These are phyloP conservation scores for Lachancea fermentati DNA, from an alignment of 805 yeast species.

Conservation along the genomic window DNA sequence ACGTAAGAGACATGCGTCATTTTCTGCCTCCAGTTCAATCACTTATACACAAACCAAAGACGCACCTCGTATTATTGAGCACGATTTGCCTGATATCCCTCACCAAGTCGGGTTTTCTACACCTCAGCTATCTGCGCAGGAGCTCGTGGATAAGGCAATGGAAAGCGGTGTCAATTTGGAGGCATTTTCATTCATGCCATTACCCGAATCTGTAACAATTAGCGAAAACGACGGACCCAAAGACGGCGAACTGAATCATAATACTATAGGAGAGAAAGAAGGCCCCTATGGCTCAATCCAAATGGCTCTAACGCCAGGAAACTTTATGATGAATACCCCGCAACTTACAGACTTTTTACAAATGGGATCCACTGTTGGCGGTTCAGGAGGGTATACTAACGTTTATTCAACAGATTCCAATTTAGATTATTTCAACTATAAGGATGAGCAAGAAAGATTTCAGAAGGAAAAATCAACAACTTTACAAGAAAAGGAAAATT, in stretches of 20 bases:
- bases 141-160: conserved; percentile 32
- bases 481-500: neutral
- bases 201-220: conserved; percentile 18
- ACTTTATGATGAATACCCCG: conserved; percentile 30
- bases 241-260: neutral
- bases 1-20: conserved; percentile 39
- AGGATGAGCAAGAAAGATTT: conserved; percentile 5
- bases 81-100: conserved; percentile 36
- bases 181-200: conserved; percentile 20
- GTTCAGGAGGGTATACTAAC: conserved; percentile 33
- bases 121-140: conserved; percentile 60
- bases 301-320: conserved; percentile 23
- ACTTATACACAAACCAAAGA: conserved; percentile 27
- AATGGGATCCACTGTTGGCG: conserved; percentile 38
- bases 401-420: conserved; percentile 23
- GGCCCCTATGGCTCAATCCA: conserved; percentile 2
- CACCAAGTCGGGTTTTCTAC: conserved; percentile 75
- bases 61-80: conserved; percentile 9
- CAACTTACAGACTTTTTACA: conserved; percentile 36
- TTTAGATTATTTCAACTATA: conserved; percentile 32
- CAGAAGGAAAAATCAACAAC: neutral
- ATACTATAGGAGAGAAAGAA: neutral
- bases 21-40: conserved; percentile 38
- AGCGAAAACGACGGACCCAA: conserved; percentile 4
- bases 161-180: conserved; percentile 26